Evolutionary conservation across 495 filamentous ascomycete species (phyloP), one percentile per base, ranked within the genome.

Genomic region (Rhizodiscina lignyota): DNA sequence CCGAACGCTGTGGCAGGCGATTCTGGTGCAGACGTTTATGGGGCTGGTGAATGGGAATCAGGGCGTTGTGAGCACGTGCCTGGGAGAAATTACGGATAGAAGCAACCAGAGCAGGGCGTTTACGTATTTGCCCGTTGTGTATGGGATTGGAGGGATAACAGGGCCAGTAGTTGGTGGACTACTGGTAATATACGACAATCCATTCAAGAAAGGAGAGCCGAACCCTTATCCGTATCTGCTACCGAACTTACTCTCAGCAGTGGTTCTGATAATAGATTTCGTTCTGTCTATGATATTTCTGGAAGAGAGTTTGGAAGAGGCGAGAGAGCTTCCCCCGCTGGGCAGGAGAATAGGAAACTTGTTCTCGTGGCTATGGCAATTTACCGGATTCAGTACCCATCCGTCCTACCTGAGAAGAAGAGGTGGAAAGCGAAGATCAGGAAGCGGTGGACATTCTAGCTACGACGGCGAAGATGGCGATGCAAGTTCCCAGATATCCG

Each of bases 81-180:
- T 97, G 18, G 89, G 91, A 8, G 89, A 97, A 53, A 78, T 97
- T 38, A 97, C 89, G 1, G 87, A 96, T 48, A 73, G 79, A 27
- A 86, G 78, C 41, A 97, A 97, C 53, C 89, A 97, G 58, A 83
- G 77, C 27, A 68, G 68, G 32, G 87, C 85, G 0, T 97, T 96
- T 48, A 80, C 77, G 2, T 97, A 87, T 60, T 67, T 97, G 12
- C 89, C 89, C 0, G 76, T 93, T 26, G 70, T 97, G 2, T 96
- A 97, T 53, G 84, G 86, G 16, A 60, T 97, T 35, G 89, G 89
- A 12, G 83, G 79, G 22, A 91, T 97, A 42, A 91, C 84, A 0
- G 89, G 89, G 0, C 91, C 89, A 1, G 70, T 87, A 12, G 50
- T 96, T 11, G 89, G 89, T n/a, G 89, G 89, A 0, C 44, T 92